Evolutionary conservation across 345 rosid genomes (phyloP), one percentile per base, ranked within the genome.

Genomic region (Lumnitzera littorea): DNA sequence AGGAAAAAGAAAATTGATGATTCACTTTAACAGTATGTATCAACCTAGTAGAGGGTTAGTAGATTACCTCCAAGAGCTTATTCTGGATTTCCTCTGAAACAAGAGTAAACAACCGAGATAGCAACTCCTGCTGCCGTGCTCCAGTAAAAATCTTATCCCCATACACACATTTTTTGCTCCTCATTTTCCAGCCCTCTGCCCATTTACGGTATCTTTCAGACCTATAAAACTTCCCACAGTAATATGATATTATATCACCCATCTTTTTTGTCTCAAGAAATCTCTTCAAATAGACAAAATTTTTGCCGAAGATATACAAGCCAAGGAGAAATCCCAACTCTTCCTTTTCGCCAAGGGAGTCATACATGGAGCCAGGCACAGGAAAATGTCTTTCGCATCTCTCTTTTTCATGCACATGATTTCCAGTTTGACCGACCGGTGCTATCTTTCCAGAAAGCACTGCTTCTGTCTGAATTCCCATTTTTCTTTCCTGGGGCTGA

Each of bases 131-230:
- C 51, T 79, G 86, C 70, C 84, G 73, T 60, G 54, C 51, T 53
- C 89, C 89, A 14, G 74, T 74, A 70, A 84, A 81, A 46, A 84
- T 79, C 72, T 70, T 79, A 51, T 77, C 79, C 46, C 89, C 89
- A 52, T 62, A 59, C 49, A 79, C 62, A 51, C 77, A 60, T 49
- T 64, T 74, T 66, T 75, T 73, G 58, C 75, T 81, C 70, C 72
- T 81, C 50, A 58, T 64, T 67, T 73, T 79, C 60, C 78, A 61
- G 69, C 81, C 71, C 47, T 67, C 84, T n/a, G 81, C 75, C 89
- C 89, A 84, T 74, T 79, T 81, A 15, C 53, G 48, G 49, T 79
- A 81, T 56, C 58, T 62, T 53, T 70, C 61, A 48, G 89, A 81
- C 67, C 68, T 61, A 51, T 79, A 84, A 60, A 84, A 84, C 62